Percentiles rank a stretch among this genome's conserved stretches.
phyloP scores from a whole-genome alignment of 2,329 filamentous ascomycete genomes.

The Neopestalotiopsis sp. region DNA sequence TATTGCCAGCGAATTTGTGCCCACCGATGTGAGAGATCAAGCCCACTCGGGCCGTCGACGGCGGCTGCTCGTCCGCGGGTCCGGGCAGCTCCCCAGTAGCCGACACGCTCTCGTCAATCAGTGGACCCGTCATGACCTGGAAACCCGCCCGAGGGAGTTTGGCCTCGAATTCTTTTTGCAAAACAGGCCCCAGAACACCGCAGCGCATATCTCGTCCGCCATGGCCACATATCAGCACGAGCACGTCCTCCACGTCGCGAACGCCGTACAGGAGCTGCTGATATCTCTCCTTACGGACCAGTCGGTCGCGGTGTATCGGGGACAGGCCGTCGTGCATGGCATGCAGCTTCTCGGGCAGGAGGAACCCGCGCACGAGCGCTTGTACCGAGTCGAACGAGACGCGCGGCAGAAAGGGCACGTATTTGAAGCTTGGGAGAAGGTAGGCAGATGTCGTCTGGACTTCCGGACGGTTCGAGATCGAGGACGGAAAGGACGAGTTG shows the following conservation, averaged over 20 bases:
- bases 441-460: constrained; percentile 69
- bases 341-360: constrained; percentile 69
- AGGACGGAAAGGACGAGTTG: constrained; percentile 75
- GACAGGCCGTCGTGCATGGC: constrained; percentile 63
- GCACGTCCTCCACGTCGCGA: constrained; percentile 66
- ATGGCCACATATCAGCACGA: constrained; percentile 90
- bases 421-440: constrained; percentile 83
- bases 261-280: constrained; percentile 60
- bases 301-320: constrained; percentile 59
- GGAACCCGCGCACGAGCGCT: constrained; percentile 66
- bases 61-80: constrained; percentile 25
- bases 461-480: constrained; percentile 48
- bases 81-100: constrained; percentile 30
- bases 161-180: constrained; percentile 72
- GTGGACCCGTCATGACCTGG: constrained; percentile 51
- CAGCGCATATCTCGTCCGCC: constrained; percentile 82
- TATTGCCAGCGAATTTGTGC: constrained; percentile 85
- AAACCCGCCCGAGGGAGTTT: constrained; percentile 58
- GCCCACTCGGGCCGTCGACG: constrained; percentile 63
- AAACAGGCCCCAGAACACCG: constrained; percentile 76
- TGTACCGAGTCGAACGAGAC: constrained; percentile 60
- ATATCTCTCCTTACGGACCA: constrained; percentile 56
- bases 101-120: constrained; percentile 42
- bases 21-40: constrained; percentile 82
- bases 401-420: constrained; percentile 73